A percentile compares a stretch with the other conserved stretches of the same genome.
phyloP scores from a whole-genome alignment of 2,329 filamentous ascomycete species.

The Cordyceps sp. region DNA sequence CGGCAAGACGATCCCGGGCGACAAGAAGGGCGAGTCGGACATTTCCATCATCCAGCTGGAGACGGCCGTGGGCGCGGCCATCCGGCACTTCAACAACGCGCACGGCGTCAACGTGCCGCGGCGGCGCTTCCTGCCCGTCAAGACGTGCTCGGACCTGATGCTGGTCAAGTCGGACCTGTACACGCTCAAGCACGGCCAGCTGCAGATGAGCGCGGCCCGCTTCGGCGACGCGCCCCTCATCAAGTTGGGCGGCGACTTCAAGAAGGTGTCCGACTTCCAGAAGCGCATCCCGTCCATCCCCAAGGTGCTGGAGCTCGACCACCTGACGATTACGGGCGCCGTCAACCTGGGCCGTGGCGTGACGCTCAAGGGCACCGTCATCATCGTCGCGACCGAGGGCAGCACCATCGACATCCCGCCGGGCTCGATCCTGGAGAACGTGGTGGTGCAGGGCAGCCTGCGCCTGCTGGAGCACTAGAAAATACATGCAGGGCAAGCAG shows the following conservation, averaged over 20 bases:
- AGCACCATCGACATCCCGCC: constrained; percentile 96
- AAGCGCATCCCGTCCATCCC: constrained; percentile 75
- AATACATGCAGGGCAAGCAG: too few relatives aligned
- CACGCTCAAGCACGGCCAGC: constrained; percentile 94
- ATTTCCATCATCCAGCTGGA: constrained; percentile 96
- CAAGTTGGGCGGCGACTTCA: constrained; percentile 98
- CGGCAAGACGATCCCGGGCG: constrained; percentile 93
- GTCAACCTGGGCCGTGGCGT: constrained; percentile 95
- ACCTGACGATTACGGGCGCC: constrained; percentile 92
- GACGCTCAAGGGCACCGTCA: constrained; percentile 93
- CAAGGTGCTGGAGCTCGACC: constrained; percentile 81
- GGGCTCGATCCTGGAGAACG: constrained; percentile 94
- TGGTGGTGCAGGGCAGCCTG: constrained; percentile 95
- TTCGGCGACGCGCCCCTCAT: constrained; percentile 95
- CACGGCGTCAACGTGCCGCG: constrained; percentile 98
- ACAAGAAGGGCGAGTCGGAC: constrained; percentile 99
- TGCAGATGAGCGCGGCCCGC: constrained; percentile 89
- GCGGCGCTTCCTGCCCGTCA: constrained; percentile 95
- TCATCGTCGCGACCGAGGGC: constrained; percentile 95
- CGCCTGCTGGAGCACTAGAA: constrained; percentile 50
- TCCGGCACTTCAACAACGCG: constrained; percentile 96
- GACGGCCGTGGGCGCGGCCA: constrained; percentile 94
- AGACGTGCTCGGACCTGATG: constrained; percentile 99
- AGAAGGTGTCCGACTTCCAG: constrained; percentile 98
- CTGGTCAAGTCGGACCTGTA: constrained; percentile 99